A percentile compares a stretch with the other conserved stretches of the same genome.
Evolutionary conservation across 2,329 filamentous ascomycete genomes (phyloP).

Genomic region (Neocatenulostroma microsporum): DNA sequence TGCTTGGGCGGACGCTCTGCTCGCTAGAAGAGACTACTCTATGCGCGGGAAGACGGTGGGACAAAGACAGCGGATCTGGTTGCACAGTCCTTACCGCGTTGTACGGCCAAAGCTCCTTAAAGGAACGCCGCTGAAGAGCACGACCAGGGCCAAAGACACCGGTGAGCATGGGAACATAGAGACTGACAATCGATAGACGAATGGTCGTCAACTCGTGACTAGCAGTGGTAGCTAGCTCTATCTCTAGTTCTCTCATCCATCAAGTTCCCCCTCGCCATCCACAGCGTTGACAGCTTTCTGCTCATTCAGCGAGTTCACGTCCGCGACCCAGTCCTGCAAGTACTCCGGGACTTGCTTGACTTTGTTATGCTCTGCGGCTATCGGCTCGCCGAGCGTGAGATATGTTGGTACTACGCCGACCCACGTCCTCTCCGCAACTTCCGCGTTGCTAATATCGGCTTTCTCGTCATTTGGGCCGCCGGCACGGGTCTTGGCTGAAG

Average conservation of each 20-base stretch:
- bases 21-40: not conserved
- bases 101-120: no score
- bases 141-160: no score
- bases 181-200: no score
- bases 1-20: constrained; percentile 9
- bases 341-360: constrained; percentile 55
- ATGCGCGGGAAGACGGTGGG: not conserved
- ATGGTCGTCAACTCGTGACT: no score
- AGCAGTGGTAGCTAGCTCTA: no score
- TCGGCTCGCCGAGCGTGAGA: constrained; percentile 55
- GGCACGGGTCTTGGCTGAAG: constrained; percentile 65
- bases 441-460: constrained; percentile 45
- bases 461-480: constrained; percentile 57
- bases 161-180: no score
- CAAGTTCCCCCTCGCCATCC: constrained; percentile 13
- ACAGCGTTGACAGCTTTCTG: constrained; percentile 28
- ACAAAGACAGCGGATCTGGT: constrained; percentile 8
- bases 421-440: constrained; percentile 48
- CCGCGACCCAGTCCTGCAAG: constrained; percentile 47
- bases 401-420: constrained; percentile 59
- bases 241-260: not conserved
- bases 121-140: no score
- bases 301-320: constrained; percentile 37
- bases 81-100: constrained; percentile 13
- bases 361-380: constrained; percentile 53